Evolutionary conservation across 2,329 filamentous ascomycete genomes (phyloP), one percentile per base, ranked within the genome.

Genomic region (Ceratocystis eucalypticola): DNA sequence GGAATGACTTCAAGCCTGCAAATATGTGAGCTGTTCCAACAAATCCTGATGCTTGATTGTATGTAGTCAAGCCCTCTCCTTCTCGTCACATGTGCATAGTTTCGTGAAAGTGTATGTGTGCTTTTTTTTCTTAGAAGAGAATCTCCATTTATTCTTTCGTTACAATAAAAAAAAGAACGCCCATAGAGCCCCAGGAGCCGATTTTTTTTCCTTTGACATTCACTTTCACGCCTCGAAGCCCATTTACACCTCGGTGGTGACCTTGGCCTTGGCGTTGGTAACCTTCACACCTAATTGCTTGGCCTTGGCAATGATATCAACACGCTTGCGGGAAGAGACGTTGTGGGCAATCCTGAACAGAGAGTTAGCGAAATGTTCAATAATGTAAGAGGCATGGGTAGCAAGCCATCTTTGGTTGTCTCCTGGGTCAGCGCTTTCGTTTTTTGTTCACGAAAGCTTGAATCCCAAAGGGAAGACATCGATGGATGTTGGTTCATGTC

Each of bases 211-310:
- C 30, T 68, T 68, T 68, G 63, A 65, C 57, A 63, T 68, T 65
- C 63, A 65, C 63, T 45, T 64, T 61, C 63, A 59, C 63, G 57
- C 59, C 48, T 57, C 65, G 25, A 50, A 61, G 63, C 66, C 70
- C 62, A 64, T 76, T 84, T 86, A 88, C 76, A 87, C 83, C 87
- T 99, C 94, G 74, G 91, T 96, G 75, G 93, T 96, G 79, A 99
- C 88, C 86, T 93, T 95, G 77, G 92, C 94, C 89, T 96, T 96
- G 81, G 90, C 80, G 86, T 99, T 99, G 78, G 94, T 99, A 79
- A 99, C 93, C 89, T 99, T 99, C 79, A 99, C 94, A 77, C 92
- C 91, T 77, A 99, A 83, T 81, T 96, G 88, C 89, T 97, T 97
- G 72, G 94, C 94, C 80, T 93, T 89, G 77, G 90, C 85, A 76